Evolutionary conservation across 2,329 filamentous ascomycete genomes (phyloP), one percentile per base, ranked within the genome.

Genomic region (Cylindrodendrum hubeiense): DNA sequence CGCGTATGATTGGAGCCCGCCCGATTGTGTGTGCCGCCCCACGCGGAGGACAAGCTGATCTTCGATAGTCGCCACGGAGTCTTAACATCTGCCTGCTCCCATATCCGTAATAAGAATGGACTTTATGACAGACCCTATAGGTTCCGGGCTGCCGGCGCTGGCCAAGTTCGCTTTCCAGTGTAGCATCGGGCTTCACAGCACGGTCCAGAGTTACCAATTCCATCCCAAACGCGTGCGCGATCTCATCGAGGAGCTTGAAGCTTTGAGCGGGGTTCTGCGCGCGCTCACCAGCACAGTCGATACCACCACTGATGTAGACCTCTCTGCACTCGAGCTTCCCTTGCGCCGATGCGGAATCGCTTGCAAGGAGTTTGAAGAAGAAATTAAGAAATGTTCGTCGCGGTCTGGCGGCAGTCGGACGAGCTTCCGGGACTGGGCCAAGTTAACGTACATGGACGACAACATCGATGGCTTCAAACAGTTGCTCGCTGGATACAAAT

Each of bases 381-480:
- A 80, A 67, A 70, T 85, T 37, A 39, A 68, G 28, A 78, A 78
- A 72, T 81, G 71, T 62, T 74, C 72, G 37, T 71, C 74, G 44
- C 77, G 70, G 33, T 83, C 80, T 37, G 72, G 67, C 22, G 73
- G 66, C 33, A 71, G 67, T 63, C 73, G 77, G 57, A 75, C 77
- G 22, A 84, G 79, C 70, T 83, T 84, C 70, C 78, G 80, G 49
- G 82, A 83, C 67, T 84, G 80, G 82, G 79, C 80, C 5, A 81
- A 75, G 69, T 67, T 84, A 49, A 79, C 67, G 63, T 84, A 83
- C 55, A 81, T 83, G 77, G 80, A 79, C 28, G 78, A 83, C 46
- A 75, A 83, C 65, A 80, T 84, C 47, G 77, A 80, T 64, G 77
- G 75, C 53, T 84, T 84, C 59, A 76, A 74, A 41, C 69, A 76